These are phyloP conservation scores for Rosa lucieae DNA, from an alignment of 306 rosid species.

Conservation along the genomic window DNA sequence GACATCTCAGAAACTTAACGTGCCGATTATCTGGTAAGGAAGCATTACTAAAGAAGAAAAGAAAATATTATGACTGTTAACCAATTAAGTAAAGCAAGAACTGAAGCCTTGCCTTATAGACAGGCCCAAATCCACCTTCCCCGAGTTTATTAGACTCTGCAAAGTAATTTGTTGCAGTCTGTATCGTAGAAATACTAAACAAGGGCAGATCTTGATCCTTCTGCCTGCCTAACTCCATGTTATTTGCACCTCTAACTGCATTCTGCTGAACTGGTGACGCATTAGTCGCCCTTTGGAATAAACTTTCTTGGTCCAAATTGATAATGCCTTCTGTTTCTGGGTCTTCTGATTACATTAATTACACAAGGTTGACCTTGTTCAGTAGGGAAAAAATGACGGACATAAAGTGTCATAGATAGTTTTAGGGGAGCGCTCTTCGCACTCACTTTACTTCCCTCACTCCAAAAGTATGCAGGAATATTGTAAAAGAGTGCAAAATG, in stretches of 20 bases:
- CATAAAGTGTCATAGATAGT: not conserved
- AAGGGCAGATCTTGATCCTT: slow-evolving; percentile 13
- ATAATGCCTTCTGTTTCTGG: not conserved
- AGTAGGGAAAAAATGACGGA: not conserved
- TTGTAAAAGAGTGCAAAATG: not conserved
- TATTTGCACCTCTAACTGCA: not conserved
- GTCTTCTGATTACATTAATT: too few relatives aligned
- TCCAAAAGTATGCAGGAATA: not conserved
- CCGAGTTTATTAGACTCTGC: slow-evolving; percentile 3
- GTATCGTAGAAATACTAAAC: not conserved
- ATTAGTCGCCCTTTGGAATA: not conserved
- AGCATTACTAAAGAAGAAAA: not conserved
- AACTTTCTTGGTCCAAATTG: too few relatives aligned
- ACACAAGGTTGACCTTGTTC: not conserved
- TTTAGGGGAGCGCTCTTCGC: not conserved
- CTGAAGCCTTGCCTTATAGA: not conserved
- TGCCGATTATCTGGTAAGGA: not conserved
- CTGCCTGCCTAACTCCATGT: not conserved
- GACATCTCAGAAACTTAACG: not conserved
- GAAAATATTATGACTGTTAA: too few relatives aligned
- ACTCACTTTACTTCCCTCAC: not conserved
- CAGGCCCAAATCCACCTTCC: not conserved
- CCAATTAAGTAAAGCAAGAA: not conserved
- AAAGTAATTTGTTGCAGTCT: slow-evolving; percentile 15
- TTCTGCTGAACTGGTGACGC: too few relatives aligned